A percentile compares a stretch with the other conserved stretches of the same genome.
Evolutionary conservation across 805 yeast species (phyloP).

Genomic region (Starmerella bombi): DNA sequence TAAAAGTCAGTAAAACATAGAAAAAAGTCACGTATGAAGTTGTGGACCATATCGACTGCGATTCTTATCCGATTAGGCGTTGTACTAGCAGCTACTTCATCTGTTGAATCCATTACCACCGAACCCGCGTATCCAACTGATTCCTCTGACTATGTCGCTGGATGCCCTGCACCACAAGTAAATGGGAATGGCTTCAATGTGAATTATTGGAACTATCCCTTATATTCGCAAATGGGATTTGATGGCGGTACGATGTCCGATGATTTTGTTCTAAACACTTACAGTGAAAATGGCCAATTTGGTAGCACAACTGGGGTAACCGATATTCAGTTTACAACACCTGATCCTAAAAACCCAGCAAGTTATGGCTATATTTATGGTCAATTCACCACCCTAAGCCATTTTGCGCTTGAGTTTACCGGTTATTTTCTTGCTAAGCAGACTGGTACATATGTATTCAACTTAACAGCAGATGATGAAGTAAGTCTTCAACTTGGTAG

Average conservation of each 20-base stretch:
- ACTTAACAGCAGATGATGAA: constrained; percentile 4
- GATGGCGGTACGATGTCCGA: neutral
- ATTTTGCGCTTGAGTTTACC: constrained; percentile 2
- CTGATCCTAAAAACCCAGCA: neutral
- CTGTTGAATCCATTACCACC: too few relatives aligned
- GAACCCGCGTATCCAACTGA: neutral
- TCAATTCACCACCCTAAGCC: neutral
- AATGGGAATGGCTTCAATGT: neutral
- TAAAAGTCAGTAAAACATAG: too few relatives aligned
- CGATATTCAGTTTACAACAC: neutral
- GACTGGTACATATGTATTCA: constrained; percentile 1
- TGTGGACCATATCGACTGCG: too few relatives aligned
- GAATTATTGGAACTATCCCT: neutral
- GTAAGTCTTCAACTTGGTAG: constrained; percentile 5
- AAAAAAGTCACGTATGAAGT: too few relatives aligned
- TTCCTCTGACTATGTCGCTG: constrained; percentile 59
- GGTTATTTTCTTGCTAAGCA: constrained; percentile 3
- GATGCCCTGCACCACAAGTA: constrained; percentile 53
- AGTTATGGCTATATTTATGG: neutral
- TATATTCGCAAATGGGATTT: neutral
- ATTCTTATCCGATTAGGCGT: too few relatives aligned
- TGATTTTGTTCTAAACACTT: neutral
- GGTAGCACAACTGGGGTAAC: neutral
- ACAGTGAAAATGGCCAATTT: neutral
- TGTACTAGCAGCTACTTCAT: too few relatives aligned